Evolutionary conservation across 495 filamentous ascomycete species (phyloP), one percentile per base, ranked within the genome.

Genomic region (Hypoxylon lienhwacheense): DNA sequence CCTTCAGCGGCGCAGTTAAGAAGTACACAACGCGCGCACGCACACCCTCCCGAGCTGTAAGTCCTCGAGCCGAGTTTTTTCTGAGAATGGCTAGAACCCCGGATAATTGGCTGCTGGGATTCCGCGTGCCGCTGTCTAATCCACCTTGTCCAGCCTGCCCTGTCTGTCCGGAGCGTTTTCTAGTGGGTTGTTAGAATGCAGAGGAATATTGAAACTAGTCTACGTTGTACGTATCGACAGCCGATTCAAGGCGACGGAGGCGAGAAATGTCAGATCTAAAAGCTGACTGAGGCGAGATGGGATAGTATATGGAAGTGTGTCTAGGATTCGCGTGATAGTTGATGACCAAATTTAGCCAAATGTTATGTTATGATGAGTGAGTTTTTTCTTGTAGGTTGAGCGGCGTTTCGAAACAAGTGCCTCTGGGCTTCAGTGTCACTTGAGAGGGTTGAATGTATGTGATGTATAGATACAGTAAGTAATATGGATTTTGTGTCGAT

Each of bases 231-330:
- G n/a, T 8, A 26, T 5, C 8, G 24, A 26, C 24, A 26, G 8
- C 24, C 48, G 42, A 14, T 20, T 35, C 19, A 10, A 36, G 33
- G 41, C 46, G 21, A 43, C 41, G 32, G 39, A 25, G 52, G 52
- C 47, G 47, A 61, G 45, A 14, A 55, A 33, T 54, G 58, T 56
- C 58, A 61, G 58, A 61, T 47, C 25, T 61, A 55, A 42, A 53
- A 52, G 58, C 58, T 61, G 58, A 61, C 58, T 37, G 24, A 52
- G 47, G 52, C 52, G 16, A 45, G 53, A 39, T 3, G 26, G 25
- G 16, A 12, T 16, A 22, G 33, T 28, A 32, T 19, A 45, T 22
- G 16, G 16, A n/a, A 22, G 33, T 28, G 26, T 19, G 40, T 22
- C 12, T 24, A 37, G 29, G 51, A 47, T 31, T 55, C 58, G 51